Evolutionary conservation across 106 monocot genomes (phyloP).

Genomic region (Vanilla planifolia): DNA sequence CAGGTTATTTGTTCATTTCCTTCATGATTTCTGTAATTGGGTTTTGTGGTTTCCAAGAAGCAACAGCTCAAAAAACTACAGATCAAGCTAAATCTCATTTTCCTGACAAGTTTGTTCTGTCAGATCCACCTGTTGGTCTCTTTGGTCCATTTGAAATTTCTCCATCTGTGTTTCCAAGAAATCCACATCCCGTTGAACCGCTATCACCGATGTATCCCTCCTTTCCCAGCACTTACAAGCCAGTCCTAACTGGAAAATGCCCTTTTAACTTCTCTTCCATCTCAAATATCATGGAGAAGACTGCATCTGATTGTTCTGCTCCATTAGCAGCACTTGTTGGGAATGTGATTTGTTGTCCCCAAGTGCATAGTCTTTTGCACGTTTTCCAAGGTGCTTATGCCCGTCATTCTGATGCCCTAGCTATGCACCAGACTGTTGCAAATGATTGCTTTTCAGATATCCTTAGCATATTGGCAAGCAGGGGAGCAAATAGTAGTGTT

Average conservation of each 20-base stretch:
- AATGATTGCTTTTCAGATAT: constrained; percentile 91
- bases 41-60: constrained; percentile 43
- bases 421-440: constrained; percentile 42
- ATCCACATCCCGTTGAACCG: constrained; percentile 71
- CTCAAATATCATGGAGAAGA: constrained; percentile 65
- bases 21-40: constrained; percentile 46
- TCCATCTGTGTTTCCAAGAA: constrained; percentile 65
- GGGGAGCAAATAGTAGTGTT: constrained; percentile 78
- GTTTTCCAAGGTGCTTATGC: constrained; percentile 73
- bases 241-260: constrained; percentile 86
- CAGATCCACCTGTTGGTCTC: constrained; percentile 74
- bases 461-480: constrained; percentile 70
- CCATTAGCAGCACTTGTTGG: constrained; percentile 83
- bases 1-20: constrained; percentile 51
- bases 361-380: constrained; percentile 81
- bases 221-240: constrained; percentile 78
- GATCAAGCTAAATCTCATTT: constrained; percentile 34
- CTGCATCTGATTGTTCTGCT: constrained; percentile 89
- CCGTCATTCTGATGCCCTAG: constrained; percentile 39
- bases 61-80: constrained; percentile 39
- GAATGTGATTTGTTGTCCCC: constrained; percentile 95
- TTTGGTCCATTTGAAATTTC: constrained; percentile 94
- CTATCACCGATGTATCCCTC: constrained; percentile 91
- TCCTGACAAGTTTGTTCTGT: constrained; percentile 59
- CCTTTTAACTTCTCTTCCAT: constrained; percentile 77